phyloP scores from a whole-genome alignment of 371 early-diverging fungal species.

The Syncephalastrum sp. region DNA sequence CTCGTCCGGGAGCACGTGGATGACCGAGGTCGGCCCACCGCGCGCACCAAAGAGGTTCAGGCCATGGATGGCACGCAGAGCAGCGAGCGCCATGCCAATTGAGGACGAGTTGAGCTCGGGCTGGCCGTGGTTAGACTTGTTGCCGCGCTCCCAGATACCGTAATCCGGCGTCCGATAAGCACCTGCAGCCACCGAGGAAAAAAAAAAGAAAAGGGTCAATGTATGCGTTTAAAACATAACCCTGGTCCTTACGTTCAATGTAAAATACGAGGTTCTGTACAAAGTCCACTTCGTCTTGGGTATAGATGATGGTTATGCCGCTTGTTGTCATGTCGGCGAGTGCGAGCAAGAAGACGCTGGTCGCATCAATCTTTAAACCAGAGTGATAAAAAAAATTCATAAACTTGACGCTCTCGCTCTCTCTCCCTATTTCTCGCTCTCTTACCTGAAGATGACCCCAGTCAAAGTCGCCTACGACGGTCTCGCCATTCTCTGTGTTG shows the following conservation, averaged over 20 bases:
- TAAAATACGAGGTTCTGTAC: slow-evolving; percentile 90
- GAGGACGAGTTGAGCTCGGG: slow-evolving; percentile 88
- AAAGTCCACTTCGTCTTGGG: slow-evolving; percentile 89
- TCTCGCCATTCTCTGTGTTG: slow-evolving; percentile 80
- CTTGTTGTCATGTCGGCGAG: slow-evolving; percentile 88
- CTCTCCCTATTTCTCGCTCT: slow-evolving; percentile 1
- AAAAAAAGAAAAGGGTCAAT: not conserved
- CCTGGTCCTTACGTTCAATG: slow-evolving; percentile 64
- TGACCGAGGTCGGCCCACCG: slow-evolving; percentile 80
- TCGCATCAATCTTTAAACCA: slow-evolving; percentile 71
- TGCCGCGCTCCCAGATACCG: slow-evolving; percentile 91
- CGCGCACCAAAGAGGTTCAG: slow-evolving; percentile 84
- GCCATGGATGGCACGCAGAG: slow-evolving; percentile 85
- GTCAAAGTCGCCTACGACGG: slow-evolving; percentile 84
- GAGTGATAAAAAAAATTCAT: not conserved
- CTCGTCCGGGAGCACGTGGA: slow-evolving; percentile 87
- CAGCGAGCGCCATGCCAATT: slow-evolving; percentile 90
- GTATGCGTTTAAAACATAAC: too few relatives aligned
- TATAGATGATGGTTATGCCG: slow-evolving; percentile 77
- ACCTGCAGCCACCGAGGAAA: slow-evolving; percentile 16
- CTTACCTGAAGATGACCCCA: slow-evolving; percentile 78
- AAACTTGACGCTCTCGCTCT: not conserved
- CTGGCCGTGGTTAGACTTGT: slow-evolving; percentile 87
- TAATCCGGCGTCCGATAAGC: slow-evolving; percentile 83
- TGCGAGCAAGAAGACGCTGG: slow-evolving; percentile 76